Base-by-base conservation (phyloP, 257 asterid genomes). In the Solanum chaucha region DNA sequence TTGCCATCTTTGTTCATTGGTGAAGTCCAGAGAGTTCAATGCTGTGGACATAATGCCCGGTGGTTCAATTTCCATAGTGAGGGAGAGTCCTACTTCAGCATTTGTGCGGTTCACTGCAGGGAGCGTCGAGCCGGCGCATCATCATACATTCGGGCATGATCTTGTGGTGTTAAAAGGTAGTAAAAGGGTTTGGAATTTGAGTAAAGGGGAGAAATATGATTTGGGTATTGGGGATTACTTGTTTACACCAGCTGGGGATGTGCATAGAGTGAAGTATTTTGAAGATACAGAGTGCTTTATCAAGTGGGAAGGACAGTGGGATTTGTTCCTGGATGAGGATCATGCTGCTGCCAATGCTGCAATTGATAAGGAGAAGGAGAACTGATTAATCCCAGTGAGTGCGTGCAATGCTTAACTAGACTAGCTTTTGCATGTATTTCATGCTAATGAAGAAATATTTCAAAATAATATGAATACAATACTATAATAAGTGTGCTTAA, bases 291-390 rank as follows among this genome's bases (percentile, higher is more conserved):
- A 96, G 96, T 96, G 95, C 86, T 95, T 95, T 87, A 94, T 96
- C 85, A 96, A 95, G 90, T 95, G 99, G 98, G 98, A 96, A 85
- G 99, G 99, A 38, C 95, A 90, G 59, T 96, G 98, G 99, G 99
- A 95, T 87, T 85, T 96, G 86, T 85, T 93, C 88, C 84, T 96
- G 85, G 98, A 95, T 89, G 99, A 95, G 89, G 98, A 95, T 93
- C 86, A 93, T 87, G 91, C 86, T 86, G 86, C 97, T 87, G 99
- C 99, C 13, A 89, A 91, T 88, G 93, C 93, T 77, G 98, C 98
- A 34, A 92, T 91, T 30, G 94, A 89, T 87, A 44, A 64, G 44
- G 93, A 90, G 46, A 87, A 87, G 59, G 86, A 88, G 28, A 89
- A 70, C 67, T 86, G 65, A 78, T 44, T 26, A 12, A 24, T 19